These are phyloP conservation scores for Leccinum olivaceopallidum DNA, from an alignment of 768 basidiomycete species.

Conservation along the genomic window DNA sequence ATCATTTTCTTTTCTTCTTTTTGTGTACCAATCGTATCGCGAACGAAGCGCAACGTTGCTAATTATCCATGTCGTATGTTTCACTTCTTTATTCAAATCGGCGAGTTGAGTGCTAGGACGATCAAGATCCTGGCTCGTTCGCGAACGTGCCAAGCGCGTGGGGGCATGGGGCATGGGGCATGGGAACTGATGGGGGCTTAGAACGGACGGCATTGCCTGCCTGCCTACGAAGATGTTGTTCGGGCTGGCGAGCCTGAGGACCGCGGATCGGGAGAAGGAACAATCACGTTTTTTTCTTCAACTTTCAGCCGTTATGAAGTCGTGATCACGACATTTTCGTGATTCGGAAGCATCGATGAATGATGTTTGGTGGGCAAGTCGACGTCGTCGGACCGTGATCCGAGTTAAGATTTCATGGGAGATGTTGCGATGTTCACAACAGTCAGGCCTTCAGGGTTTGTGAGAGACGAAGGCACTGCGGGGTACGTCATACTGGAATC, in stretches of 20 bases:
- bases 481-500: not conserved
- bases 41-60: not conserved
- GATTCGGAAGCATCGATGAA: not conserved
- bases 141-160: not conserved
- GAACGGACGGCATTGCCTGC: not conserved
- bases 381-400: not conserved
- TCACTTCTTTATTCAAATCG: not conserved
- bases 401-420: not conserved
- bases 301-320: not conserved
- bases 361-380: not conserved
- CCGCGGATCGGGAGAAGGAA: not conserved
- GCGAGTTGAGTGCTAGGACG: not conserved
- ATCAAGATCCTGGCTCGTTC: not conserved
- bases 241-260: not conserved
- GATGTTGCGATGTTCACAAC: not conserved
- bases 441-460: not conserved
- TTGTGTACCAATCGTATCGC: not conserved
- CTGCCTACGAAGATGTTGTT: too few species aligned
- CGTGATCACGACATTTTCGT: not conserved
- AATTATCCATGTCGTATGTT: not conserved
- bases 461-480: not conserved
- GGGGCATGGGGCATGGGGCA: not conserved
- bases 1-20: not conserved
- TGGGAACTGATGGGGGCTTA: not conserved
- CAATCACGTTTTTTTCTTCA: not conserved